Base-by-base conservation (phyloP, 345 rosid genomes). In the Bruguiera gymnorhiza region DNA sequence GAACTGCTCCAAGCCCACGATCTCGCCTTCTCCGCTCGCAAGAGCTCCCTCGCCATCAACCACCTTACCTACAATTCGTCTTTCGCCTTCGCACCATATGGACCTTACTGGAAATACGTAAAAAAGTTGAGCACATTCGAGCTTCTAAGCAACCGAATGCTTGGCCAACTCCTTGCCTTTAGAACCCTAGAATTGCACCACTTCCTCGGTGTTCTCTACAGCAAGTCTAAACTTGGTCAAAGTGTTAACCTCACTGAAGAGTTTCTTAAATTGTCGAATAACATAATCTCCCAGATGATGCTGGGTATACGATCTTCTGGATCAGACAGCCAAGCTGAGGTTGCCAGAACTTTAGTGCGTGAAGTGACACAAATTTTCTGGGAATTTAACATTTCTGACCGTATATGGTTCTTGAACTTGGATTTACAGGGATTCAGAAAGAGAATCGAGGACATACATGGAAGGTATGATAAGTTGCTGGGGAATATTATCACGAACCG, bases 91-190 rank as follows among this genome's bases (percentile, higher is more conserved):
- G 67, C 81, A 1, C 80, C 84, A 1, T 63, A 63, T 19, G 84
- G 80, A 19, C 78, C 83, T 1, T 74, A 83, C 68, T 83, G 86
- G 86, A 78, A 80, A 66, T 78, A 80, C 78, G 69, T 83, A 51
- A 81, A 76, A 31, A 83, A 76, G 54, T 10, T 83, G n/a, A 68
- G 80, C 80, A 74, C 77, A 15, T 60, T 39, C 8, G 87, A 78
- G 80, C 83, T 81, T 29, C 65, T 83, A 1, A 81, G 87, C 6
- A 59, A 53, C 50, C 63, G 81, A 10, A 74, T 78, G 16, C 75
- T 80, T 5, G 6, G 27, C 65, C 77, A 72, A 66, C 76, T 81
- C 66, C 81, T 51, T 39, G 83, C 83, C 8, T 64, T 81, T 20
- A 50, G 84, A 6, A 59, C 46, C 48, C 1, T 58, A 11, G 83